These are phyloP conservation scores for Saturnispora sanitii DNA, from an alignment of 805 yeast genomes.

Conservation along the genomic window DNA sequence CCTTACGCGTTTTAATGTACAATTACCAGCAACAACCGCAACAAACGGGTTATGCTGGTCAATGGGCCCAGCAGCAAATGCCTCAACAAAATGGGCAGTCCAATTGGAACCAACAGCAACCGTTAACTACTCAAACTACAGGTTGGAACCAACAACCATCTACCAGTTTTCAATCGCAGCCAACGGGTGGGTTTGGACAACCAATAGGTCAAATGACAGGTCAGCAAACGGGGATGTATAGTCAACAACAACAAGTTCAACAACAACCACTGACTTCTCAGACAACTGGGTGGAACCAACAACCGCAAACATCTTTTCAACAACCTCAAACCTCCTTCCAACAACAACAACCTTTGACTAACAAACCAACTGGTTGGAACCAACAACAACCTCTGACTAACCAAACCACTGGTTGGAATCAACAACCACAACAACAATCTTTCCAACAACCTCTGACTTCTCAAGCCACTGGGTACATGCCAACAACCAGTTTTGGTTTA, in stretches of 20 bases:
- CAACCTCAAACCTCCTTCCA: conserved; percentile 33
- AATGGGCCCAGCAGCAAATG: conserved; percentile 15
- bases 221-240: conserved; percentile 15
- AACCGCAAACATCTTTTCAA: conserved; percentile 19
- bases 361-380: conserved; percentile 29
- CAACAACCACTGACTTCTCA: conserved; percentile 25
- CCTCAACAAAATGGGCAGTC: conserved; percentile 11
- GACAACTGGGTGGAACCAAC: conserved; percentile 34
- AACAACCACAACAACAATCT: conserved; percentile 15
- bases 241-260: too few relatives aligned
- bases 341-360: conserved; percentile 14
- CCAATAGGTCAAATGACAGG: conserved; percentile 12
- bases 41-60: conserved; percentile 18
- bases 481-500: conserved; percentile 31
- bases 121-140: conserved; percentile 28
- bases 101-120: conserved; percentile 12
- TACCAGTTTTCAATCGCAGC: conserved; percentile 22
- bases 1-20: conserved; percentile 7
- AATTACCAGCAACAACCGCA: conserved; percentile 16
- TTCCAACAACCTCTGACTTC: conserved; percentile 22
- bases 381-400: conserved; percentile 16
- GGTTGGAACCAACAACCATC: conserved; percentile 27
- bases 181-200: too few relatives aligned
- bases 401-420: conserved; percentile 33
- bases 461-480: conserved; percentile 29